These are phyloP conservation scores for Bjerkandera adusta DNA, from an alignment of 1,284 basidiomycete species.

Conservation along the genomic window DNA sequence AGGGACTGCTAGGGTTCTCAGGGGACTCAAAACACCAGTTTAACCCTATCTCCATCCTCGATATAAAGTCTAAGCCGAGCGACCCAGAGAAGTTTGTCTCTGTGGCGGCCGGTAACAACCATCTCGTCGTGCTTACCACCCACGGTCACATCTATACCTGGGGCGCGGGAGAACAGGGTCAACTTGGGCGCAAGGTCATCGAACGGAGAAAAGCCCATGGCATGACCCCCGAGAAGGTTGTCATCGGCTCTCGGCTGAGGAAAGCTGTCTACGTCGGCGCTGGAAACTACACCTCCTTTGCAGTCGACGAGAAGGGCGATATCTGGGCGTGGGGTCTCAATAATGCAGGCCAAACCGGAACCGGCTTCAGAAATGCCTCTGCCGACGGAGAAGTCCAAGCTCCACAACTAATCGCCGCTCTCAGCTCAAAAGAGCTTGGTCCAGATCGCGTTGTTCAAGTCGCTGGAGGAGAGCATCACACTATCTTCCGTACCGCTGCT, in stretches of 20 bases:
- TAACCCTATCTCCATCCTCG: slow-evolving; percentile 67
- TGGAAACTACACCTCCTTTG: slow-evolving; percentile 85
- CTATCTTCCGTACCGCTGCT: slow-evolving; percentile 79
- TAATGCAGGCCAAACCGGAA: slow-evolving; percentile 66
- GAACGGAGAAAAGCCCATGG: slow-evolving; percentile 85
- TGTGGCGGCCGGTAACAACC: slow-evolving; percentile 83
- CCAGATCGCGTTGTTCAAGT: slow-evolving; percentile 74
- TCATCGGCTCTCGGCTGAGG: slow-evolving; percentile 59
- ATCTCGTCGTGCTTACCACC: slow-evolving; percentile 82
- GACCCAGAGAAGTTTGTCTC: slow-evolving; percentile 22
- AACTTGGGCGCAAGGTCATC: slow-evolving; percentile 84
- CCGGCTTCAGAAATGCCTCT: slow-evolving; percentile 44
- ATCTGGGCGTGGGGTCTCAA: slow-evolving; percentile 94
- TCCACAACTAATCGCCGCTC: slow-evolving; percentile 64
- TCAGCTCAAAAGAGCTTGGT: slow-evolving; percentile 64
- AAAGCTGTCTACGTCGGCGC: slow-evolving; percentile 79
- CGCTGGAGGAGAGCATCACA: slow-evolving; percentile 81
- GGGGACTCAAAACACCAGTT: slow-evolving; percentile 62
- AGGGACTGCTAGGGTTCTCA: slow-evolving; percentile 84
- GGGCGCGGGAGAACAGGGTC: slow-evolving; percentile 85
- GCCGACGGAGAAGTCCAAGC: slow-evolving; percentile 55
- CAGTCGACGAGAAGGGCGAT: slow-evolving; percentile 75
- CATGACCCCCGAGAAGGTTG: slow-evolving; percentile 80
- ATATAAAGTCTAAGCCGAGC: slow-evolving; percentile 33
- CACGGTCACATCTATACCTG: slow-evolving; percentile 83